These are phyloP conservation scores for Termitomyces sp. DNA, from an alignment of 768 basidiomycete genomes.

Conservation along the genomic window DNA sequence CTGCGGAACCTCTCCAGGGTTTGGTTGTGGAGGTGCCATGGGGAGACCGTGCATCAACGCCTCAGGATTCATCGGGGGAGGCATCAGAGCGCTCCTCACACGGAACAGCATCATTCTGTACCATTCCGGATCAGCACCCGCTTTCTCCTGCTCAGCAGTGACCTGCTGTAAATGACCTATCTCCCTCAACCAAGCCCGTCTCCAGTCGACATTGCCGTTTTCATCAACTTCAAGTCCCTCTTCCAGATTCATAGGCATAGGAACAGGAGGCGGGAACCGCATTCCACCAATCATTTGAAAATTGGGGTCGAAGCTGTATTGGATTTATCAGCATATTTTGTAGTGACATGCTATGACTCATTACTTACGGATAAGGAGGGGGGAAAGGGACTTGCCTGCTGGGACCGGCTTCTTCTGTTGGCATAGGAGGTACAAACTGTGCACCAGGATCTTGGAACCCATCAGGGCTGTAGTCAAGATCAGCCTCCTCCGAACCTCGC, in stretches of 20 bases:
- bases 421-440: constrained; percentile 55
- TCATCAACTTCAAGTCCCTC: constrained; percentile 71
- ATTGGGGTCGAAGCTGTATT: constrained; percentile 63
- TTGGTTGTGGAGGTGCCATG: constrained; percentile 33
- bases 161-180: constrained; percentile 68
- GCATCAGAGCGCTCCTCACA: constrained; percentile 70
- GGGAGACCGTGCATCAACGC: constrained; percentile 42
- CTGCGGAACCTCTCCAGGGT: constrained; percentile 32
- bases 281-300: constrained; percentile 65
- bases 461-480: constrained; percentile 56
- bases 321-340: constrained; percentile 10
- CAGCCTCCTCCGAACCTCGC: constrained; percentile 52
- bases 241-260: constrained; percentile 57
- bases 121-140: constrained; percentile 78
- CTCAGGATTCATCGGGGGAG: constrained; percentile 45
- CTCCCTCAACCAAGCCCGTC: constrained; percentile 75
- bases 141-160: constrained; percentile 80
- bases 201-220: constrained; percentile 78
- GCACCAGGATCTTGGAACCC: constrained; percentile 54
- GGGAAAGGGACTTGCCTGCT: constrained; percentile 56
- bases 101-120: constrained; percentile 81
- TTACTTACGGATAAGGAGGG: constrained; percentile 54
- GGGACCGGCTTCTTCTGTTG: constrained; percentile 55
- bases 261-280: constrained; percentile 53
- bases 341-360: not conserved